A percentile compares a stretch with the other conserved stretches of the same genome.
Conservation (phyloP, 2,329 filamentous ascomycete genomes). For the Fusarium robinianum region DNA sequence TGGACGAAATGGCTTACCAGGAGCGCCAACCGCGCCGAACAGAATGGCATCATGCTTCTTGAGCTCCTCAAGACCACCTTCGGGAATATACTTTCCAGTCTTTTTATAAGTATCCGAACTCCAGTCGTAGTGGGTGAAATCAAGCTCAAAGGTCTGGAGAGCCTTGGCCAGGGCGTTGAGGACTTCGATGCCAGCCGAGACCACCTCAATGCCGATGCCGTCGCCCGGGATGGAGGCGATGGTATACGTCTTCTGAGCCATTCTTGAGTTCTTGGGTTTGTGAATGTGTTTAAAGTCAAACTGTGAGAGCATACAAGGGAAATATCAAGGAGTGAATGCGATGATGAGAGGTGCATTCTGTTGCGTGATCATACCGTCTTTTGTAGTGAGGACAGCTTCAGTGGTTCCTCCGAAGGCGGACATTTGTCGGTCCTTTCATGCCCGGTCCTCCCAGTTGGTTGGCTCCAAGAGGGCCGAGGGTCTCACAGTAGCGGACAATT, state of each 20-base stretch:
- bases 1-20: slow-evolving; percentile 39
- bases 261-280: too few relatives aligned
- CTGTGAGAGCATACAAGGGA: too few relatives aligned
- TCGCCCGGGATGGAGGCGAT: slow-evolving; percentile 67
- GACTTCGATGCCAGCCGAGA: slow-evolving; percentile 63
- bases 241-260: slow-evolving; percentile 50
- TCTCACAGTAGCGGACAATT: too few relatives aligned
- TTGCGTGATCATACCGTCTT: too few relatives aligned
- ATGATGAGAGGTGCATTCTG: too few relatives aligned
- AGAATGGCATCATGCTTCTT: slow-evolving; percentile 61
- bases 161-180: slow-evolving; percentile 57
- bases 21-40: slow-evolving; percentile 67
- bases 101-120: slow-evolving; percentile 68
- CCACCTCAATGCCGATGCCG: slow-evolving; percentile 67
- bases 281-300: too few relatives aligned
- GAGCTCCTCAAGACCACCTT: slow-evolving; percentile 44
- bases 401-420: too few relatives aligned
- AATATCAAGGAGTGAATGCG: too few relatives aligned
- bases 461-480: too few relatives aligned
- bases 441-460: too few relatives aligned
- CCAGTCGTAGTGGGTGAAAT: slow-evolving; percentile 69
- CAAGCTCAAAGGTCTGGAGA: slow-evolving; percentile 61
- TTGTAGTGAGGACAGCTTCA: too few relatives aligned
- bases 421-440: too few relatives aligned
- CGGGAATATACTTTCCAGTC: slow-evolving; percentile 58